Evolutionary conservation across 2,329 filamentous ascomycete species (phyloP).

Genomic region (Berkeleyomyces rouxiae): DNA sequence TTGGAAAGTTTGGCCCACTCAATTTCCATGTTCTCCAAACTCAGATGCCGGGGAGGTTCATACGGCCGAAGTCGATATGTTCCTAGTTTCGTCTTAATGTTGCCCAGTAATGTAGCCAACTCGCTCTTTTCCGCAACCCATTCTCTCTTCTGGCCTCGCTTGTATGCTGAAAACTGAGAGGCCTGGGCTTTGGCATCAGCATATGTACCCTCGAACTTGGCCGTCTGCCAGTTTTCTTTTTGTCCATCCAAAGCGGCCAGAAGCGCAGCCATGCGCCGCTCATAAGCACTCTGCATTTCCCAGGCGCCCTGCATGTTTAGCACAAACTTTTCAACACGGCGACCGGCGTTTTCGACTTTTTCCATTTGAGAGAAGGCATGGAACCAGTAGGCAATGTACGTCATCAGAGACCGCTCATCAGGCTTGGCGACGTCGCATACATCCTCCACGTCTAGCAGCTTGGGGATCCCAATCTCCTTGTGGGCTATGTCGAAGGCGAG

Average conservation of each 20-base stretch:
- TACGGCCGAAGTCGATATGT: constrained; percentile 88
- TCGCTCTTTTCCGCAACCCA: constrained; percentile 99
- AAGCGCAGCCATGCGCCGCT: constrained; percentile 74
- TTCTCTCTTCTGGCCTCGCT: constrained; percentile 72
- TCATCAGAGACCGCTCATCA: constrained; percentile 94
- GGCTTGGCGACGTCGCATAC: constrained; percentile 93
- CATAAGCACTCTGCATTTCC: constrained; percentile 98
- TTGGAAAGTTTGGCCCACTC: constrained; percentile 69
- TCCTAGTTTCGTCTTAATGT: constrained; percentile 96
- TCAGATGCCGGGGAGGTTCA: constrained; percentile 70
- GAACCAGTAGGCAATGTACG: constrained; percentile 99
- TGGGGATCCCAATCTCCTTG: constrained; percentile 92
- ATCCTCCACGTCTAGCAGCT: constrained; percentile 91
- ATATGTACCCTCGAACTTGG: constrained; percentile 83
- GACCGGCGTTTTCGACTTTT: constrained; percentile 90
- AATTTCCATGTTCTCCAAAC: constrained; percentile 62
- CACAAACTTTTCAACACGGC: constrained; percentile 94
- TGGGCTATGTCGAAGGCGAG: constrained; percentile 91
- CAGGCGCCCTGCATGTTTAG: constrained; percentile 98
- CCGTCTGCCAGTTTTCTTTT: constrained; percentile 56
- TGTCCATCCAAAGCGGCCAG: constrained; percentile 60
- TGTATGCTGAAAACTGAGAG: constrained; percentile 69
- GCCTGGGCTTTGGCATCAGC: constrained; percentile 80
- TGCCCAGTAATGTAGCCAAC: constrained; percentile 77
- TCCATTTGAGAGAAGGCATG: constrained; percentile 99